Conservation (phyloP, 2,329 filamentous ascomycete genomes). For the Paracoccidioides brasiliensis region DNA sequence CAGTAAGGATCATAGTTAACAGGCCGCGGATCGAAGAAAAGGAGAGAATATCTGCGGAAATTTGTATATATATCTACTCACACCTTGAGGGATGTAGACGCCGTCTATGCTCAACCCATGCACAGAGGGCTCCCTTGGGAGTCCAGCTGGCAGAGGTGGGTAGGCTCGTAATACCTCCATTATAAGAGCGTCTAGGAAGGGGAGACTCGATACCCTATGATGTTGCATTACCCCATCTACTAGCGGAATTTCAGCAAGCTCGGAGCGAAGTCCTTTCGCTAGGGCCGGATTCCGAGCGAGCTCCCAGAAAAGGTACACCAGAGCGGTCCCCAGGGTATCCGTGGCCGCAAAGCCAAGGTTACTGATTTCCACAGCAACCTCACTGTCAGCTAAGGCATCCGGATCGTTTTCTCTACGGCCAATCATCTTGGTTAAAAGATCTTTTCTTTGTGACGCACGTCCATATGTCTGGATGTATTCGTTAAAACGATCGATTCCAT, state of each 20-base stretch:
- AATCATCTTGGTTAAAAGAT: slow-evolving; percentile 5
- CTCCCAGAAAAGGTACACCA: slow-evolving; percentile 5
- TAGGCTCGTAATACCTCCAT: slow-evolving; percentile 3
- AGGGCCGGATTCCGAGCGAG: slow-evolving; percentile 1
- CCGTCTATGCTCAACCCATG: slow-evolving; percentile 1
- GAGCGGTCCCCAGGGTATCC: slow-evolving; percentile 2
- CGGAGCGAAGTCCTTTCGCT: neutral
- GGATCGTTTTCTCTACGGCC: slow-evolving; percentile 4
- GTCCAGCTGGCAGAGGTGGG: neutral
- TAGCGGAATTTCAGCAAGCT: slow-evolving; percentile 1
- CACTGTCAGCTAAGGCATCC: slow-evolving; percentile 1
- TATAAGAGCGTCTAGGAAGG: slow-evolving; percentile 4
- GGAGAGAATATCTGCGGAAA: too few relatives aligned
- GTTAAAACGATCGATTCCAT: slow-evolving; percentile 3
- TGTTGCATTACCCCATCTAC: slow-evolving; percentile 1
- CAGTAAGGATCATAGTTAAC: neutral
- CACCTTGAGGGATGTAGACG: slow-evolving; percentile 4
- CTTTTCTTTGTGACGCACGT: slow-evolving; percentile 1
- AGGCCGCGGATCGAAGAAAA: neutral
- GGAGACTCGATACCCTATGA: neutral
- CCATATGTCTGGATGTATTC: slow-evolving; percentile 4
- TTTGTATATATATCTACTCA: neutral
- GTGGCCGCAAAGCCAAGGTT: slow-evolving; percentile 3
- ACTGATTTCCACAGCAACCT: slow-evolving; percentile 3
- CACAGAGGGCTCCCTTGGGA: neutral